A percentile compares a stretch with the other conserved stretches of the same genome.
These are phyloP conservation scores for Oemleria cerasiformis DNA, from an alignment of 306 rosid species.

Conservation along the genomic window DNA sequence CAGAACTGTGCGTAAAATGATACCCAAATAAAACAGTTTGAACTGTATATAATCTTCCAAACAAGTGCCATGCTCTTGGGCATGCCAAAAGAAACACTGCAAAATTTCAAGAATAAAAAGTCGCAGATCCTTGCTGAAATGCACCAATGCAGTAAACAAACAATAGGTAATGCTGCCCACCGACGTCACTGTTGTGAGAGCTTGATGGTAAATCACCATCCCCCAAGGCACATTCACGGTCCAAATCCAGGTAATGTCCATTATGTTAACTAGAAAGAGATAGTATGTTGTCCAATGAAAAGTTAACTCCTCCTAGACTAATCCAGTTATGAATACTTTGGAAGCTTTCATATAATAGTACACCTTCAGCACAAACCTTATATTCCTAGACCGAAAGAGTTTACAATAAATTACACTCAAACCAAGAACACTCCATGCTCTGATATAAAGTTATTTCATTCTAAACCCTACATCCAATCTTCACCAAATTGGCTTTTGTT, in stretches of 20 bases:
- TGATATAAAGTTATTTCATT: neutral
- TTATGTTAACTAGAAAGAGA: neutral
- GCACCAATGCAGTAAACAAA: neutral
- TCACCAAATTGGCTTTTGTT: neutral
- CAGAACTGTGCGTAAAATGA: neutral
- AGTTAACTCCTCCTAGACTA: neutral
- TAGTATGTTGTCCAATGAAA: neutral
- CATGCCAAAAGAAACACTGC: neutral
- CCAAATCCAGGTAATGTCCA: slow-evolving; percentile 1
- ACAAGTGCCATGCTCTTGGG: neutral
- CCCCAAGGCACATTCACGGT: neutral
- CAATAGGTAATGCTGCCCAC: neutral
- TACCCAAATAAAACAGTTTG: neutral
- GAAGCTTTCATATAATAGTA: neutral
- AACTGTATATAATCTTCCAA: neutral
- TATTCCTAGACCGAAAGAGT: neutral
- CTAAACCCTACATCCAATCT: neutral
- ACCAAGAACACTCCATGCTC: neutral
- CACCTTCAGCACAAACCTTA: neutral
- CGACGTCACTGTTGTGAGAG: neutral
- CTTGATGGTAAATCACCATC: neutral
- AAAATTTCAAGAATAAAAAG: neutral
- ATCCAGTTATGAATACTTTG: neutral
- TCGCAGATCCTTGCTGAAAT: neutral
- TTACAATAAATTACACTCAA: neutral